Evolutionary conservation across 306 rosid species (phyloP).

Genomic region (Cicer yamashitae): DNA sequence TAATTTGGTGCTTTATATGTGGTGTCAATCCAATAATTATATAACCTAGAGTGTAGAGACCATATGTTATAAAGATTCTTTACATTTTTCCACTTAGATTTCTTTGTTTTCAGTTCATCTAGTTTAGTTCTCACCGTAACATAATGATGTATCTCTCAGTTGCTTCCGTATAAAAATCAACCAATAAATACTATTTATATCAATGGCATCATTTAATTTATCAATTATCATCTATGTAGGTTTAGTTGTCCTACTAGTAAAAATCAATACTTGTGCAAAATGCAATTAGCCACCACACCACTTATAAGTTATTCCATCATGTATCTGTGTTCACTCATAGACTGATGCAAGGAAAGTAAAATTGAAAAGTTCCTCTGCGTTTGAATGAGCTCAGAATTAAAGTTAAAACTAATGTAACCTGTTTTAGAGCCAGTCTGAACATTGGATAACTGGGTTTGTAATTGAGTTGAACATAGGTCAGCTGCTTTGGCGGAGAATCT

Average conservation of each 20-base stretch:
- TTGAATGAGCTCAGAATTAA: conserved; percentile 10
- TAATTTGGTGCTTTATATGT: conserved; percentile 12
- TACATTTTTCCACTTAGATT: conserved; percentile 13
- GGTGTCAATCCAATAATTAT: conserved; percentile 14
- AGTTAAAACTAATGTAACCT: conserved; percentile 15
- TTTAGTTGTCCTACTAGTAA: conserved; percentile 16
- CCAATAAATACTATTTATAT: background rate
- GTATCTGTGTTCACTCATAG: background rate
- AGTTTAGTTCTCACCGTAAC: background rate
- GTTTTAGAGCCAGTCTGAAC: conserved; percentile 11
- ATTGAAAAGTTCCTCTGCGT: conserved; percentile 1
- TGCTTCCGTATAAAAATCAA: background rate
- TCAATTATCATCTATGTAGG: conserved; percentile 15
- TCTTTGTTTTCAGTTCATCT: conserved; percentile 25
- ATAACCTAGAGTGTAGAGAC: background rate
- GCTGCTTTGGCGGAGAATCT: conserved; percentile 86
- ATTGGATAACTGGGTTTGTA: conserved; percentile 36
- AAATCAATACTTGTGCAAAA: background rate
- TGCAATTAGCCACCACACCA: background rate
- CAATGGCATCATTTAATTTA: conserved; percentile 10
- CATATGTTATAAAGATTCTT: background rate
- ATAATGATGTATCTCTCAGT: background rate
- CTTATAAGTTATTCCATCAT: background rate
- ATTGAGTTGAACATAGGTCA: conserved; percentile 63
- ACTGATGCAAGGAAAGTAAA: conserved; percentile 14